A percentile compares a stretch with the other conserved stretches of the same genome.
Conservation (phyloP, 75 land plant genomes). For the Adiantum capillusveneris region DNA sequence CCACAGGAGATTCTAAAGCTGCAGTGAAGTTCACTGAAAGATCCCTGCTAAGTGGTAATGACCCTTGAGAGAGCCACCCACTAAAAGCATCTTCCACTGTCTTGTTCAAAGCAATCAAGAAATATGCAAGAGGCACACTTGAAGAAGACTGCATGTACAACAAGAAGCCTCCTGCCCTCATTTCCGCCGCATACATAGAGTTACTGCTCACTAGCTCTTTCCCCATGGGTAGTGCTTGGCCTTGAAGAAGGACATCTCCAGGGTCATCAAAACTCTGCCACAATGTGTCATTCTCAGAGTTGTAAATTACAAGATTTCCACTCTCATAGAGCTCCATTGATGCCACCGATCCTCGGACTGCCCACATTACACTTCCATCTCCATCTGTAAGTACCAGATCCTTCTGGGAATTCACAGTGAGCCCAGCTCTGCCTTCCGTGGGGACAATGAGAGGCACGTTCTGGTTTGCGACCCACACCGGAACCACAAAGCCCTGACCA, state of each 20-base stretch:
- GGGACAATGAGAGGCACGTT: too few species aligned
- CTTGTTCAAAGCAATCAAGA: neutral
- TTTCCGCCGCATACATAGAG: neutral
- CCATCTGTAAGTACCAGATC: neutral
- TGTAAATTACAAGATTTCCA: neutral
- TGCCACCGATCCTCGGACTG: neutral
- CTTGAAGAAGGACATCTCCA: neutral
- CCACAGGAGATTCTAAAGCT: neutral
- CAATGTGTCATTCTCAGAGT: neutral
- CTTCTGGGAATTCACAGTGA: neutral
- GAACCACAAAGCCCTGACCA: too few species aligned
- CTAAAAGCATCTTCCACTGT: neutral
- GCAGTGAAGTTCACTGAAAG: neutral
- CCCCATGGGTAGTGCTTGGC: neutral
- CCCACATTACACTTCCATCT: neutral
- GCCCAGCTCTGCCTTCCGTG: neutral
- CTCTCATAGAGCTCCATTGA: neutral
- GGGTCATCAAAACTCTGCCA: constrained; percentile 1
- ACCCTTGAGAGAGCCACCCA: neutral
- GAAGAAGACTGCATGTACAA: neutral
- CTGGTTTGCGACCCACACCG: too few species aligned
- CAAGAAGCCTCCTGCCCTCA: constrained; percentile 1
- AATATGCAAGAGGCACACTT: neutral
- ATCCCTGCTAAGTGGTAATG: neutral
- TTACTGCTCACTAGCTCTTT: neutral